Conservation (phyloP, 192 early-diverging fungal species). For the Allomyces arbusculus region DNA sequence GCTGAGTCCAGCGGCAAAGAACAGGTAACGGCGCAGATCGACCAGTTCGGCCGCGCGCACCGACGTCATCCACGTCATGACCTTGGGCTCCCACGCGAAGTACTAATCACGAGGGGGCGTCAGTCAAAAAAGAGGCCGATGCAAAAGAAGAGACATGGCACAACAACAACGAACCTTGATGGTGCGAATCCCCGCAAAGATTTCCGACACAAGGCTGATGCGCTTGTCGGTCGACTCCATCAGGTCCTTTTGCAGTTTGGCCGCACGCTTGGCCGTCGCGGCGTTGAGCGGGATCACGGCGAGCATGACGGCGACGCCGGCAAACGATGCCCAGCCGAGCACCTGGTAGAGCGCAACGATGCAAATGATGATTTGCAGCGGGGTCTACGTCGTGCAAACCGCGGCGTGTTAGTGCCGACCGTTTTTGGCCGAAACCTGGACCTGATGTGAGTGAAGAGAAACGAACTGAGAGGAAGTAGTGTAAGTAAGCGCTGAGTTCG, state of each 20-base stretch:
- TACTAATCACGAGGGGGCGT: constrained; percentile 6
- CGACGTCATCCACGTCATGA: constrained; percentile 39
- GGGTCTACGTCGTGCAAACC: constrained; percentile 5
- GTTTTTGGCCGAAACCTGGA: too few relatives aligned
- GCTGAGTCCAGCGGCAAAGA: constrained; percentile 31
- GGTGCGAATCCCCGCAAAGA: constrained; percentile 78
- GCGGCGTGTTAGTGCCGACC: too few relatives aligned
- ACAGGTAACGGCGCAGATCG: constrained; percentile 23
- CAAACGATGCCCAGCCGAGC: constrained; percentile 62
- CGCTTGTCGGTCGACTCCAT: constrained; percentile 51
- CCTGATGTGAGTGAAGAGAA: background rate
- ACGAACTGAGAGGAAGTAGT: constrained; percentile 32
- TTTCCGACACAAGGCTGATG: constrained; percentile 58
- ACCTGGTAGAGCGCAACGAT: constrained; percentile 48
- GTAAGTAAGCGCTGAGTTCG: constrained; percentile 27
- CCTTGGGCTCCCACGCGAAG: constrained; percentile 64
- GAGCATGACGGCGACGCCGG: constrained; percentile 48
- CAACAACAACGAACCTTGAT: constrained; percentile 34
- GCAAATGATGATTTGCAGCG: constrained; percentile 45
- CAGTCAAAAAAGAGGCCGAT: too few relatives aligned
- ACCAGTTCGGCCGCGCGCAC: constrained; percentile 45
- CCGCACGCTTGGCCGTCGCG: constrained; percentile 27
- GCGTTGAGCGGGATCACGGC: constrained; percentile 36
- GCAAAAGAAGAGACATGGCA: too few relatives aligned
- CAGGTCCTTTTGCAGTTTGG: constrained; percentile 28